These are phyloP conservation scores for Penicillium sp. DNA, from an alignment of 2,329 filamentous ascomycete genomes.

Conservation along the genomic window DNA sequence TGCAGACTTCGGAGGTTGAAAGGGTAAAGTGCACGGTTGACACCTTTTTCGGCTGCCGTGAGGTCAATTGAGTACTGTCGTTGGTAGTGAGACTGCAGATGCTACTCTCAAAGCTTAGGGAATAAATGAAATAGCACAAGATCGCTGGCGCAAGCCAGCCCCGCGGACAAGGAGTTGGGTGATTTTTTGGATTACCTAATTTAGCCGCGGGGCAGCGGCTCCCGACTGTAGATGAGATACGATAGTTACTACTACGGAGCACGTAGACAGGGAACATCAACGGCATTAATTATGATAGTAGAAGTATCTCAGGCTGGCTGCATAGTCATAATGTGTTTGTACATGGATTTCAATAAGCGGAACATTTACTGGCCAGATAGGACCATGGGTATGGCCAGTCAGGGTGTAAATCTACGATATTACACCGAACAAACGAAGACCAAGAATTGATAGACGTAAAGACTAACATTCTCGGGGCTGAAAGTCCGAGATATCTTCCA, in stretches of 20 bases:
- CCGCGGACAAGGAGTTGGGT: not conserved
- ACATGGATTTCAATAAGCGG: not conserved
- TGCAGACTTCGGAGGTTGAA: not conserved
- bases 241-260: not conserved
- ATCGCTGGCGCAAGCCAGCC: not conserved
- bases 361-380: too few species aligned
- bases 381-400: not conserved
- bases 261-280: not conserved
- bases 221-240: not conserved
- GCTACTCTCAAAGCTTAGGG: slow-evolving; percentile 3
- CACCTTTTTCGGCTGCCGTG: not conserved
- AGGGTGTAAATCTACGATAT: not conserved
- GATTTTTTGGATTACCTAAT: slow-evolving; percentile 8
- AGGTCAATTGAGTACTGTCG: slow-evolving; percentile 4
- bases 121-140: not conserved
- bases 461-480: not conserved
- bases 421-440: not conserved
- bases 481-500: not conserved
- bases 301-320: not conserved
- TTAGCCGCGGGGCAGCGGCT: slow-evolving; percentile 5
- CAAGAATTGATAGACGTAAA: not conserved
- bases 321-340: not conserved
- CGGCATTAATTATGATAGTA: not conserved
- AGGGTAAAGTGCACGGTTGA: not conserved
- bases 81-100: not conserved